Conservation (phyloP, 768 basidiomycete species). For the Ephemerocybe angulata region DNA sequence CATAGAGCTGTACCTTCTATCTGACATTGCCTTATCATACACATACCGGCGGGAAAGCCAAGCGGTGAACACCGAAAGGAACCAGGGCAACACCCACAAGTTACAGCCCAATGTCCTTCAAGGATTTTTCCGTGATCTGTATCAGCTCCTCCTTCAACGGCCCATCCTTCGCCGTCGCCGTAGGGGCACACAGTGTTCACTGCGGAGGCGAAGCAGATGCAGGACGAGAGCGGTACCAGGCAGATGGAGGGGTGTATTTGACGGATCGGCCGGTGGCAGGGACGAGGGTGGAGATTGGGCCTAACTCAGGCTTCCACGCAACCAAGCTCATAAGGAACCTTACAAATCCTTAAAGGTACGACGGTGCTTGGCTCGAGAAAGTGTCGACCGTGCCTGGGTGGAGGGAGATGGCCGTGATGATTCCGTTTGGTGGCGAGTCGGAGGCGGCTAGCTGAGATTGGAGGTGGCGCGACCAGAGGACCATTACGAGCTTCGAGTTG, state of each 20-base stretch:
- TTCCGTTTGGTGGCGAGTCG: neutral
- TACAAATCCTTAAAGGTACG: constrained; percentile 9
- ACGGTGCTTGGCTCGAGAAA: constrained; percentile 18
- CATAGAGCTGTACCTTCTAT: no score
- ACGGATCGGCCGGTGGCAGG: no score
- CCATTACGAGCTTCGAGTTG: constrained; percentile 47
- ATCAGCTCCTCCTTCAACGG: constrained; percentile 37
- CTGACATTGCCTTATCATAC: no score
- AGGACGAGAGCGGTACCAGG: no score
- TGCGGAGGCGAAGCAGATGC: constrained; percentile 29
- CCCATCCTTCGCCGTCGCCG: constrained; percentile 24
- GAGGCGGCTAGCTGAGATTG: constrained; percentile 32
- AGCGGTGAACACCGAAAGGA: no score
- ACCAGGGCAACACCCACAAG: no score
- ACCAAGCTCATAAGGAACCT: constrained; percentile 11
- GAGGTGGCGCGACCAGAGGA: constrained; percentile 49
- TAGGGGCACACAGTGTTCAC: constrained; percentile 25
- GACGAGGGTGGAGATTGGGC: constrained; percentile 36
- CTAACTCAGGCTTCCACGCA: constrained; percentile 24
- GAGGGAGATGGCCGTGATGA: constrained; percentile 19
- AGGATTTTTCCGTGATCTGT: constrained; percentile 31
- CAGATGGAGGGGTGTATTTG: no score
- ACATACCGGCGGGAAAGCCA: no score
- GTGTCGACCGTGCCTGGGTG: constrained; percentile 32
- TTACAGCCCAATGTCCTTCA: constrained; percentile 20